These are phyloP conservation scores for Calonectria crousiana DNA, from an alignment of 2,329 filamentous ascomycete species.

Conservation along the genomic window DNA sequence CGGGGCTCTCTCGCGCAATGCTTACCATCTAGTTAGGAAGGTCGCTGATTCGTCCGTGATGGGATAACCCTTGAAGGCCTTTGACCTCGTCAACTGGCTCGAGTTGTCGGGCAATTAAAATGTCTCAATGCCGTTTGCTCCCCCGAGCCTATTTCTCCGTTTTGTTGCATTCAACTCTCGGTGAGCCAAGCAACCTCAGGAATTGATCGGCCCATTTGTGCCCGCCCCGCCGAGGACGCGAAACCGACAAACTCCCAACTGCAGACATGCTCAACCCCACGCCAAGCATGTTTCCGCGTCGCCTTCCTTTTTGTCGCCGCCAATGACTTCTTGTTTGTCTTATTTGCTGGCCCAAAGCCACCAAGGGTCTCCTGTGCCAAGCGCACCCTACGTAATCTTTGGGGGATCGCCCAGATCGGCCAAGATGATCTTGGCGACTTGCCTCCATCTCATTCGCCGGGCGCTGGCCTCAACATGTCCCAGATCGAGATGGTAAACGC, in stretches of 20 bases:
- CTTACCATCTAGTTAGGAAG: not conserved
- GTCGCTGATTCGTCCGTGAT: not conserved
- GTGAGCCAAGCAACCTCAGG: not conserved
- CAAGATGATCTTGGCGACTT: not conserved
- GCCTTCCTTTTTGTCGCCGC: not conserved
- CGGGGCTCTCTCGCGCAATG: not conserved
- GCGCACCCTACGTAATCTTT: not conserved
- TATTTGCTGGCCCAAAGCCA: not conserved
- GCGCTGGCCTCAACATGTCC: not conserved
- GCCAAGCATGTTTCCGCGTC: not conserved
- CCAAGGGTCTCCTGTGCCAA: not conserved
- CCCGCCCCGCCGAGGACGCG: not conserved
- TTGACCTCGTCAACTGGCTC: not conserved
- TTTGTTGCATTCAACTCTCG: not conserved
- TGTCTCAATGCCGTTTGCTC: not conserved
- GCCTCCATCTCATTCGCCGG: not conserved
- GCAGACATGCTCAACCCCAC: not conserved
- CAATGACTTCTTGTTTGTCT: not conserved
- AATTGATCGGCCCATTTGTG: constrained; percentile 1
- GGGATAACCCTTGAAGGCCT: not conserved
- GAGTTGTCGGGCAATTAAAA: constrained; percentile 1
- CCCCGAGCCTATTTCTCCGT: not conserved
- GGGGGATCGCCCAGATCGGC: constrained; percentile 6
- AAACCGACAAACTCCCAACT: not conserved
- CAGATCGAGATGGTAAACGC: not conserved